Percentiles rank a stretch among this genome's conserved stretches.
Evolutionary conservation across 495 filamentous ascomycete genomes (phyloP).

Genomic region (Venustampulla echinocandica): DNA sequence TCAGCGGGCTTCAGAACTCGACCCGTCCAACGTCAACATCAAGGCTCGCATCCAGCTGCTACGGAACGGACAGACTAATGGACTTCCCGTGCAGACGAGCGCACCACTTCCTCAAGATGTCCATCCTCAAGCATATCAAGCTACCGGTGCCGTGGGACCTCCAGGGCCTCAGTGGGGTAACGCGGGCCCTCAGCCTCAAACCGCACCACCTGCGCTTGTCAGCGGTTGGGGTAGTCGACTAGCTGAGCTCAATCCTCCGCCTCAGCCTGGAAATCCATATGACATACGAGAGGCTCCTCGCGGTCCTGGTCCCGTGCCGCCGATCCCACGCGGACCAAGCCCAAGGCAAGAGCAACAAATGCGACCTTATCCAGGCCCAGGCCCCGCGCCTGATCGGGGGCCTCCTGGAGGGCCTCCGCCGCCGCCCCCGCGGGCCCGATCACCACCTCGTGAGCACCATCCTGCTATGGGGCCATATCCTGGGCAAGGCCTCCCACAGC

Average conservation of each 20-base stretch:
- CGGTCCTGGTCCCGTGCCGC: conserved; percentile 45
- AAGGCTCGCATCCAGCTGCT: conserved; percentile 88
- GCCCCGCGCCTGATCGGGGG: conserved; percentile 41
- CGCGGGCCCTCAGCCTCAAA: conserved; percentile 52
- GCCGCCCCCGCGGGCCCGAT: conserved; percentile 15
- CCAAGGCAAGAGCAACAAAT: conserved; percentile 55
- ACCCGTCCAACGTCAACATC: conserved; percentile 89
- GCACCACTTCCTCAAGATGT: conserved; percentile 73
- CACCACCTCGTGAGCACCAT: conserved; percentile 28
- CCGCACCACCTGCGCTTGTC: conserved; percentile 34
- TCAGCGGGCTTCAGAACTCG: conserved; percentile 86
- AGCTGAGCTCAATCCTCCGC: conserved; percentile 67
- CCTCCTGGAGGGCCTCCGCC: conserved; percentile 31
- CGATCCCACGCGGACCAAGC: conserved; percentile 57
- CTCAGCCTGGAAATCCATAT: conserved; percentile 66
- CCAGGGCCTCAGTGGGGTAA: conserved; percentile 81
- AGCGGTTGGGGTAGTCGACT: conserved; percentile 70
- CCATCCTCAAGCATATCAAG: conserved; percentile 78
- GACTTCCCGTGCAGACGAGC: conserved; percentile 54
- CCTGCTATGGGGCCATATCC: conserved; percentile 54
- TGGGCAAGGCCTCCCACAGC: conserved; percentile 42
- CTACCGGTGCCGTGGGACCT: conserved; percentile 54
- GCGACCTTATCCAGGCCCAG: conserved; percentile 60
- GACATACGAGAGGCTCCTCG: conserved; percentile 67
- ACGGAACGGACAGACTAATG: conserved; percentile 64